Evolutionary conservation across 805 yeast genomes (phyloP), one percentile per base, ranked within the genome.

Genomic region (Zygosaccharomyces siamensis): DNA sequence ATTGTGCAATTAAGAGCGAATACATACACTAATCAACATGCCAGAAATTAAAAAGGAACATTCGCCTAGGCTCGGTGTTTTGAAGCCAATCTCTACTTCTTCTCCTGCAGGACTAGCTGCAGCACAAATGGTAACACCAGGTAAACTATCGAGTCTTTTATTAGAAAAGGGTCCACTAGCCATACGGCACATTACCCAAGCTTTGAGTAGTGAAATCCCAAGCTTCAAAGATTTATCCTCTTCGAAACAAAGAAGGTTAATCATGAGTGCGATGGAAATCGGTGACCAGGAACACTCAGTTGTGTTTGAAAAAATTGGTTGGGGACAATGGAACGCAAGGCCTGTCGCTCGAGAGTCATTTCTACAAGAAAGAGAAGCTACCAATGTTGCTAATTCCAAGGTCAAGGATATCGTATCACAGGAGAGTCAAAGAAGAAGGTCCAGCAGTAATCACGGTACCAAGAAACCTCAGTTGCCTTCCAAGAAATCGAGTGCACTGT

Each of bases 261-360:
- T 90, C 27, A 90, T 90, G 84, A 81, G 89, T 11, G 93, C 90
- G 35, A 77, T 90, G 69, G 96, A 89, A 58, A 77, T 79, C 54
- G 85, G 86, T 7, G 83, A 79, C 48, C 75, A 77, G 49, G 64
- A 64, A 5, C 62, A 71, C 40, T 64, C 70, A 5, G 83, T 86
- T 38, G 79, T 84, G 12, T 90, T 90, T 69, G 95, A 89, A 61
- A 90, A 90, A 69, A 89, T 90, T 28, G 97, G 97, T 20, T 90
- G 98, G 98, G 98, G 98, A 51, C 95, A 90, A 66, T 90, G 98
- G 98, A 54, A 64, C 21, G 95, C 90, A 2, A 76, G 81, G 58
- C 70, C 72, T 43, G 79, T 70, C 16, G 64, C 67, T n/a, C 50
- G 67, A 7, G 64, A 64, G 44, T 48, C 62, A 20, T 73, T 72